Conservation (phyloP, 169 alveolate species). For the Cryptosporidium baileyi region DNA sequence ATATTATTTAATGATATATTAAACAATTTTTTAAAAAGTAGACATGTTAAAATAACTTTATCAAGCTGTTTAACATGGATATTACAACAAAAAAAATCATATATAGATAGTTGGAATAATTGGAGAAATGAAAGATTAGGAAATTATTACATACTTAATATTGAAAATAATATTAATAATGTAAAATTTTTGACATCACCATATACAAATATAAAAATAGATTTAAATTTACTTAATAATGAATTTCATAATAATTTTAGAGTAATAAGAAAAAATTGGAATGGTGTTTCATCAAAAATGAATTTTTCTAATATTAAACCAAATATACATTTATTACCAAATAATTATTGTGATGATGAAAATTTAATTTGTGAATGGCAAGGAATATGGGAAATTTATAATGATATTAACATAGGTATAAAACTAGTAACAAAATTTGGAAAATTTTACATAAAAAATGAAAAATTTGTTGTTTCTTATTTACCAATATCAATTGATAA, state of each 20-base stretch:
- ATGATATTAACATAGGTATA: background rate
- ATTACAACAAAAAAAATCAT: constrained; percentile 8
- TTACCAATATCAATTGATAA: constrained; percentile 12
- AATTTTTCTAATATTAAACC: constrained; percentile 18
- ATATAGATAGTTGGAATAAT: background rate
- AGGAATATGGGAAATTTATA: constrained; percentile 45
- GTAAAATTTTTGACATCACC: background rate
- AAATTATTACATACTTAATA: background rate
- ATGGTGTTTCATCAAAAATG: constrained; percentile 49
- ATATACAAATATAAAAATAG: background rate
- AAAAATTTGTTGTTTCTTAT: constrained; percentile 14
- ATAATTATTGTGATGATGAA: background rate
- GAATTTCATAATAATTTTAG: background rate
- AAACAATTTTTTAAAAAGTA: background rate
- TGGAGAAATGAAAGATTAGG: constrained; percentile 18
- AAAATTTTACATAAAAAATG: background rate
- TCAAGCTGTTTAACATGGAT: constrained; percentile 32
- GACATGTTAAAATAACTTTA: background rate
- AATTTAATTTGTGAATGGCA: constrained; percentile 14
- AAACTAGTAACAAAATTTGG: constrained; percentile 1
- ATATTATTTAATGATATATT: constrained; percentile 42
- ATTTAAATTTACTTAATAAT: background rate
- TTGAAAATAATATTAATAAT: background rate
- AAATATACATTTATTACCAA: constrained; percentile 12
- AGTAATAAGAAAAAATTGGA: constrained; percentile 39